These are phyloP conservation scores for Teratosphaeria pseudoeucalypti DNA, from an alignment of 2,329 filamentous ascomycete genomes.

Conservation along the genomic window DNA sequence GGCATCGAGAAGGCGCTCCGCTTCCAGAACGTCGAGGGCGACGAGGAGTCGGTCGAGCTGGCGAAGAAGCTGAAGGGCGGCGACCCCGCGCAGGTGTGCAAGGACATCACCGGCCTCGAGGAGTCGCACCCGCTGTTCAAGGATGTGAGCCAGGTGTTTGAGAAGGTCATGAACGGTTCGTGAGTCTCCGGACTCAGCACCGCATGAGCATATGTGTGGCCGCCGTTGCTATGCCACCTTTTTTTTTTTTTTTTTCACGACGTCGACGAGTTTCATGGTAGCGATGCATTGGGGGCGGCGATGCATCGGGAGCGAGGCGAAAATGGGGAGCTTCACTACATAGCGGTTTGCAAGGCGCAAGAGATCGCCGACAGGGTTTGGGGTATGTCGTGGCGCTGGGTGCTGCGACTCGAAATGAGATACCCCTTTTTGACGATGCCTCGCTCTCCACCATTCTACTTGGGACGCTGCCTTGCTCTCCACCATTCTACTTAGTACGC, in stretches of 20 bases:
- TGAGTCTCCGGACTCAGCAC: background rate
- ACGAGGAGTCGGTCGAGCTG: constrained; percentile 79
- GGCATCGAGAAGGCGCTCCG: constrained; percentile 85
- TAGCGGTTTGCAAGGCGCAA: background rate
- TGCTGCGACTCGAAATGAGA: background rate
- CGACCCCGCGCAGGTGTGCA: constrained; percentile 62
- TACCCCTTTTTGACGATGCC: background rate
- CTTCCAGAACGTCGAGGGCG: constrained; percentile 88
- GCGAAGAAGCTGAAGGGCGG: constrained; percentile 73
- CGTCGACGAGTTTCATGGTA: background rate
- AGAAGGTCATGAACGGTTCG: background rate
- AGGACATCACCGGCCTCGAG: constrained; percentile 73
- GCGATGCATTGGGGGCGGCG: background rate
- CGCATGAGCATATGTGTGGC: background rate
- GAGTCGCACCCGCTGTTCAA: constrained; percentile 65
- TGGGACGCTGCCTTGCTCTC: background rate
- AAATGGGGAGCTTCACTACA: background rate
- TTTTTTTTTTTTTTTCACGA: background rate
- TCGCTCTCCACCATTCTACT: background rate
- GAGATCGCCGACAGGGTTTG: background rate
- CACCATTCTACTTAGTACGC: too few species aligned
- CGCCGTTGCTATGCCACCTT: background rate
- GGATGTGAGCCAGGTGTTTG: constrained; percentile 39
- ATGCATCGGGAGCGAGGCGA: background rate
- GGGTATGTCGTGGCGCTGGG: background rate